Evolutionary conservation across 805 yeast species (phyloP), one percentile per base, ranked within the genome.

Genomic region (Kurtzmaniella fragi): DNA sequence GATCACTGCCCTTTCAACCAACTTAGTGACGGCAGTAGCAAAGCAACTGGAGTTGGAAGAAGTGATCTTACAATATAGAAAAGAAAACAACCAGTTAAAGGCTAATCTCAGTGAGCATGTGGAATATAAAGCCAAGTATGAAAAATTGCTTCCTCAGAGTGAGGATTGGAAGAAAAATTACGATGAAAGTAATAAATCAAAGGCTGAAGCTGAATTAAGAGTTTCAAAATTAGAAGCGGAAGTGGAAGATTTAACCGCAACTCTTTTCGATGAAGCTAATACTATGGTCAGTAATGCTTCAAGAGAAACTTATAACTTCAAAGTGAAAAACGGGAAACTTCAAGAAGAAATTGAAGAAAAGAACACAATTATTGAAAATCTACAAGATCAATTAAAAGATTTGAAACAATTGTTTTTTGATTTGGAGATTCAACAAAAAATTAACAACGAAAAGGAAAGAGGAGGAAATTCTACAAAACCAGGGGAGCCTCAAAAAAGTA

Each of bases 231-330:
- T 87, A 37, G 77, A 82, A 44, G 76, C 71, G 26, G 96, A 87
- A 54, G 84, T 87, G 28, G 93, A 85, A 53, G 95, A 86, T 30
- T 61, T 87, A 34, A 77, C 89, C 1, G 86, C 82, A 1, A 78
- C 89, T 1, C 62, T 87, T 26, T 87, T 87, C 54, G 83, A 78
- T 45, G 93, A 88, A 54, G 96, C 96, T 11, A 87, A 87, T 54
- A 72, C 74, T 36, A 85, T 86, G 86, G 96, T 87, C 5, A 78
- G 83, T 35, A 77, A 80, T 44, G 95, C 95, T 0, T 77, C 85
- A 43, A 70, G 78, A 38, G 84, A 82, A 41, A 75, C 81, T 4
- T 72, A 80, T 52, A 78, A 76, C 27, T 69, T 69, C 44, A 78
- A 80, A 48, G 59, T 75, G 36, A 77, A 80, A 47, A 84, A 84